Evolutionary conservation across 352 stramenopile species (phyloP).

Genomic region (Phytopythium boreale): DNA sequence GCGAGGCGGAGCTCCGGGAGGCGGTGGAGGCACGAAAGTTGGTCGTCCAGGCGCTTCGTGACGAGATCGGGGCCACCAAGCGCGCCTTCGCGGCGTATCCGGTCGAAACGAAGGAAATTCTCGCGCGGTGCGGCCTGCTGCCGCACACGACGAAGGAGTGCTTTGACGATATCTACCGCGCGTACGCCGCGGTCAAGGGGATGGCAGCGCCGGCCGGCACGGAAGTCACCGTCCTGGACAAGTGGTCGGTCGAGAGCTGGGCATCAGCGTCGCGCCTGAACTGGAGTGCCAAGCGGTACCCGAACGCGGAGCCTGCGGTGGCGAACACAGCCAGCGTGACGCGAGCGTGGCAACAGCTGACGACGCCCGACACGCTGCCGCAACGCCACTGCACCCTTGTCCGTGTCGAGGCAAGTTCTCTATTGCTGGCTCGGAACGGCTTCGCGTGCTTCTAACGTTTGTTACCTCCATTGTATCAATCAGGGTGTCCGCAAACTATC

Average conservation of each 20-base stretch:
- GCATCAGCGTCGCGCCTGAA: not conserved
- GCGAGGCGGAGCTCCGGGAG: not conserved
- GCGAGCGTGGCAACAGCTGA: not conserved
- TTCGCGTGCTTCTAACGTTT: not conserved
- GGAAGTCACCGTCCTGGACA: not conserved
- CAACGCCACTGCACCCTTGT: not conserved
- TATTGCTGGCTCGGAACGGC: not conserved
- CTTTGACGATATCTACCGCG: not conserved
- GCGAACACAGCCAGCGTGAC: not conserved
- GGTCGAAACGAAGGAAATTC: not conserved
- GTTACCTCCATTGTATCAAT: not conserved
- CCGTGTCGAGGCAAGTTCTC: not conserved
- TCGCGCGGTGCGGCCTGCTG: not conserved
- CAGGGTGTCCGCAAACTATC: not conserved
- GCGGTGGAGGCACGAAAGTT: not conserved
- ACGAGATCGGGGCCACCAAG: not conserved
- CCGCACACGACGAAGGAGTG: not conserved
- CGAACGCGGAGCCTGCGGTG: not conserved
- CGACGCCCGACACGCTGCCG: not conserved
- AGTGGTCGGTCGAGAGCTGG: constrained; percentile 2
- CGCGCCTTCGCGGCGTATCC: not conserved
- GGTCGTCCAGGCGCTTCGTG: not conserved
- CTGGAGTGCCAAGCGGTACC: constrained; percentile 1
- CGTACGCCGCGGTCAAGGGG: not conserved
- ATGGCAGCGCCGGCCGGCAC: not conserved